Evolutionary conservation across 2,329 filamentous ascomycete genomes (phyloP), one percentile per base, ranked within the genome.

Genomic region (Scedosporium aurantiacum): DNA sequence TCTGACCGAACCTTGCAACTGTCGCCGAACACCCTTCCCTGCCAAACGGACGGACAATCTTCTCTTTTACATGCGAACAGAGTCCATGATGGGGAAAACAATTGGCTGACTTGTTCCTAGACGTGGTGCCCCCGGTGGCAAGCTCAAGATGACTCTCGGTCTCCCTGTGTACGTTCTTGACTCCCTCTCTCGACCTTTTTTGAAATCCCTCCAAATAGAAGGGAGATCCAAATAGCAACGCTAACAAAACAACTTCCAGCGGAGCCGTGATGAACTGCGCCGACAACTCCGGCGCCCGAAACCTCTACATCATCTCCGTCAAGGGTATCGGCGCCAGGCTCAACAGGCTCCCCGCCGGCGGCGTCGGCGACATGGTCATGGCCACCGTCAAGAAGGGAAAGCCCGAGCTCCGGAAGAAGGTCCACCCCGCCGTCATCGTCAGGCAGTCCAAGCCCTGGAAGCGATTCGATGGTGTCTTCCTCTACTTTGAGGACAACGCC

Each of bases 81-180:
- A 10, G 10, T 28, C 27, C 27, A 28, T 18, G 14, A 5, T n/a
- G 10, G n/a, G 55, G 28, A 8, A 57, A 16, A 32, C 5, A 43
- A 58, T 25, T 18, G 32, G 28, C 56, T 40, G 56, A 58, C 56
- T 40, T 64, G 59, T 57, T 61, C 70, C 67, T 71, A 87, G 84
- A 68, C 84, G 91, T 86, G 90, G 89, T 89, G 89, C 91, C 85
- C 89, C 92, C 76, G 94, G 94, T 87, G 95, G 95, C 90, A 99
- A 99, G 90, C 90, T 97, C 75, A 97, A 96, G 90, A 99, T 99
- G 94, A 97, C 94, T 79, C 91, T 99, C 81, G 94, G 91, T 97
- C 91, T 99, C 75, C 94, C 94, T 82, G 91, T 96, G 92, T 97
- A 96, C 79, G 91, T 90, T 5, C 5, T 21, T 23, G 14, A 14